Evolutionary conservation across 257 asterid genomes (phyloP), one percentile per base, ranked within the genome.

Genomic region (Rehmannia glutinosa): DNA sequence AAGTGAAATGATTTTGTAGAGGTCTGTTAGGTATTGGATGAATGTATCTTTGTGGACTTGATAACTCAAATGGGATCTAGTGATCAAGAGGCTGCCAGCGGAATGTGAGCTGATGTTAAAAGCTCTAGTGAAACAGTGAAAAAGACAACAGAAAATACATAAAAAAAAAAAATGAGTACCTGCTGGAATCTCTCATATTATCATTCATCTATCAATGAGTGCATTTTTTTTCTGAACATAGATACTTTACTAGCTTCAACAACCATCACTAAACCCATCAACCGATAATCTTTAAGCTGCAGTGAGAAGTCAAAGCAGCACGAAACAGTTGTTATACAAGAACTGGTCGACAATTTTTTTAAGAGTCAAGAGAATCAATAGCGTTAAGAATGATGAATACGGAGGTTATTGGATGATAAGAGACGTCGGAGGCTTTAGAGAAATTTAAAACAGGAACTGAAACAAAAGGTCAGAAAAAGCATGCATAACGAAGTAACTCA

Each of bases 191-290:
- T n/a, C 73, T 42, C 35, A 8, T 49, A 62, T 45, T 63, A 56
- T 83, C 80, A 82, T 71, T 84, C 86, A 9, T 85, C 88, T 66
- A 90, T 84, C 61, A 86, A 65, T 17, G 83, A 69, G 66, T 72
- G 86, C 81, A 93, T 66, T 81, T 80, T 83, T 62, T 84, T 62
- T 52, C 88, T 80, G 80, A 90, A 92, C 49, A 36, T 39, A 6
- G 79, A 41, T 39, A 86, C 64, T 72, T 83, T 88, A 66, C 84
- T 73, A 10, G 96, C 86, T 50, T 90, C 96, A 52, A 93, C 72
- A 60, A 79, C 90, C 97, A 90, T 93, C 71, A 85, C 96, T 70
- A 93, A 79, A 50, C 96, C 95, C 87, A 69, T 80, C 7, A 81
- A 65, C 36, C 69, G 77, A 73, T 88, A 80, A 71, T 93, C 84